Evolutionary conservation across 2,329 filamentous ascomycete species (phyloP).

Genomic region (Colletotrichum salicis): DNA sequence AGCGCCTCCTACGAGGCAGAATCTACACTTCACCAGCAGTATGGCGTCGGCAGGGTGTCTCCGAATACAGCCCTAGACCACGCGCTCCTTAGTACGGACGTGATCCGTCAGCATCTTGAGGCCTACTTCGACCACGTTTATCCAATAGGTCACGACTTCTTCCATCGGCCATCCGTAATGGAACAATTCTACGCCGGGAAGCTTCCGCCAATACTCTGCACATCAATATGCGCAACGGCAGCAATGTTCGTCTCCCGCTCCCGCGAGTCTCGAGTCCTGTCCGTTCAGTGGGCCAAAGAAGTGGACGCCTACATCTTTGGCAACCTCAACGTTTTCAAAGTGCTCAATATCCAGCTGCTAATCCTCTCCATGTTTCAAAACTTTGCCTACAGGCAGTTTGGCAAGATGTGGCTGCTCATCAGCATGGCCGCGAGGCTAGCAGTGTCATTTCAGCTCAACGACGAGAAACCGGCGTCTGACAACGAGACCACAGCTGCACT

Average conservation of each 20-base stretch:
- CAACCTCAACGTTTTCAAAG: constrained; percentile 9
- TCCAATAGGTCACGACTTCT: constrained; percentile 21
- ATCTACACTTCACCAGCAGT: neutral
- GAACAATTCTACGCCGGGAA: neutral
- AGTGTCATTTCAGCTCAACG: constrained; percentile 24
- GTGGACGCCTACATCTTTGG: constrained; percentile 2
- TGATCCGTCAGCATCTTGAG: constrained; percentile 23
- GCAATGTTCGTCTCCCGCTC: constrained; percentile 4
- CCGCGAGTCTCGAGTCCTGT: neutral
- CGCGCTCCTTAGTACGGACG: constrained; percentile 18
- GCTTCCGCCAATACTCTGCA: neutral
- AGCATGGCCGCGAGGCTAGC: constrained; percentile 14
- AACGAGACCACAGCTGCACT: neutral
- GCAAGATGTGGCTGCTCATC: constrained; percentile 23
- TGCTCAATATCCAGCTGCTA: constrained; percentile 14
- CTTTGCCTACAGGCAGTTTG: constrained; percentile 26
- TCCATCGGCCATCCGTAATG: constrained; percentile 26
- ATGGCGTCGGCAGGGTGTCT: neutral
- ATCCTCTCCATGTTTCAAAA: constrained; percentile 24
- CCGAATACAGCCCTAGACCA: constrained; percentile 4
- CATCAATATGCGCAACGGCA: neutral
- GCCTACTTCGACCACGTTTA: constrained; percentile 27
- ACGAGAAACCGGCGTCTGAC: constrained; percentile 1
- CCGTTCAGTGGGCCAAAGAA: neutral
- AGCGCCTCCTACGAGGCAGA: constrained; percentile 9